Percentiles rank a stretch among this genome's conserved stretches.
phyloP scores from a whole-genome alignment of 2,329 filamentous ascomycete genomes.

The Alternaria gaisen region DNA sequence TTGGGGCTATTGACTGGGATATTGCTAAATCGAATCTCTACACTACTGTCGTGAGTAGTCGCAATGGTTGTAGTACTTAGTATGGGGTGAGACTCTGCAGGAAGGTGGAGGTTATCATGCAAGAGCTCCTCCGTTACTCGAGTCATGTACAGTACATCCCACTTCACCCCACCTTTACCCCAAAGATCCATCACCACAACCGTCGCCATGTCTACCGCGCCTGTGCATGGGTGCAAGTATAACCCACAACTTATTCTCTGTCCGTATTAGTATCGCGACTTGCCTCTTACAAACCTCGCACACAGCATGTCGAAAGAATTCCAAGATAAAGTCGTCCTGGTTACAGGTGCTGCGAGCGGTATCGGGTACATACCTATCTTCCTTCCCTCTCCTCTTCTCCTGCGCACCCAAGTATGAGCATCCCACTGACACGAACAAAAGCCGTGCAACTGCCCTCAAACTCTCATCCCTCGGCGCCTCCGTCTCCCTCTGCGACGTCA shows the following conservation, averaged over 20 bases:
- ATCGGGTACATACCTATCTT: slow-evolving; percentile 52
- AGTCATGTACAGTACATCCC: slow-evolving; percentile 43
- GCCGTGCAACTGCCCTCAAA: slow-evolving; percentile 57
- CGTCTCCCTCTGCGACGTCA: slow-evolving; percentile 49
- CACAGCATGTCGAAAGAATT: slow-evolving; percentile 39
- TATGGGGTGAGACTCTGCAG: not conserved
- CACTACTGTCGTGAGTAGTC: not conserved
- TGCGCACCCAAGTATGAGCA: not conserved
- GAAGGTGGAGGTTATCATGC: slow-evolving; percentile 1
- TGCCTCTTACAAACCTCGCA: not conserved
- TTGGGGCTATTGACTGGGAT: not conserved
- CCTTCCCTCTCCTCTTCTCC: not conserved
- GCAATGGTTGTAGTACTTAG: too few species aligned
- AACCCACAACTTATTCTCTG: not conserved
- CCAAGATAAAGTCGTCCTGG: slow-evolving; percentile 39
- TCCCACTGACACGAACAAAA: slow-evolving; percentile 18
- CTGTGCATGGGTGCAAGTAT: not conserved
- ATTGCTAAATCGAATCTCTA: not conserved
- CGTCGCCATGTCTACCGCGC: slow-evolving; percentile 14
- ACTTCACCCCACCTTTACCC: slow-evolving; percentile 48
- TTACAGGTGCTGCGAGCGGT: slow-evolving; percentile 53
- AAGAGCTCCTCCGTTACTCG: slow-evolving; percentile 15
- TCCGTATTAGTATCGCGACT: not conserved
- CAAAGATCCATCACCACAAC: slow-evolving; percentile 22
- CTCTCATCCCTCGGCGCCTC: slow-evolving; percentile 57